These are phyloP conservation scores for Wickerhamiella musiphila DNA, from an alignment of 805 yeast species.

Conservation along the genomic window DNA sequence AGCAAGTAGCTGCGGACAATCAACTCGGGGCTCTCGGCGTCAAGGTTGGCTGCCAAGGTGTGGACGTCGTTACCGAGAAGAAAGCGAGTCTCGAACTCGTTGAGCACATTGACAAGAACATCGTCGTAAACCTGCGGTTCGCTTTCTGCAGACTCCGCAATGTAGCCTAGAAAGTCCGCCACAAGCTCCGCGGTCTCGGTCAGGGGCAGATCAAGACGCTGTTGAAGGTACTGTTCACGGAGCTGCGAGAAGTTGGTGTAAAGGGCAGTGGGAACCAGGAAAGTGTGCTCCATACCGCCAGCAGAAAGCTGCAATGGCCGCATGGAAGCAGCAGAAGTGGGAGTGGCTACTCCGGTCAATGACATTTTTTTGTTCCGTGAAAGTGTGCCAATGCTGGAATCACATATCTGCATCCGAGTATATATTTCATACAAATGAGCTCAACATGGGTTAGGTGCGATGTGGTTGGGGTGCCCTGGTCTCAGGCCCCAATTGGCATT, in stretches of 20 bases:
- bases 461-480: too few relatives aligned
- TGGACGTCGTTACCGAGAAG: slow-evolving; percentile 70
- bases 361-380: slow-evolving; percentile 9
- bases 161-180: slow-evolving; percentile 58
- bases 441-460: too few relatives aligned
- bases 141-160: slow-evolving; percentile 22
- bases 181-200: slow-evolving; percentile 70
- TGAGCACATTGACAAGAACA: slow-evolving; percentile 49
- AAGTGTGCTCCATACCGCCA: slow-evolving; percentile 75
- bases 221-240: slow-evolving; percentile 53
- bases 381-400: too few relatives aligned
- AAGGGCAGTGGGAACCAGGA: slow-evolving; percentile 68
- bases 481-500: too few relatives aligned
- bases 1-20: slow-evolving; percentile 65
- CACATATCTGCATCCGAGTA: too few relatives aligned
- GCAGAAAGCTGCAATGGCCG: slow-evolving; percentile 76
- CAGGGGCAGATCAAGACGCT: slow-evolving; percentile 27
- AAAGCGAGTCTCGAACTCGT: slow-evolving; percentile 74
- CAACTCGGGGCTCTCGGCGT: slow-evolving; percentile 48
- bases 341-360: slow-evolving; percentile 27
- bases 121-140: slow-evolving; percentile 43
- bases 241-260: slow-evolving; percentile 73
- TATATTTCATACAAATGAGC: too few relatives aligned
- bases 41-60: slow-evolving; percentile 59
- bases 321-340: slow-evolving; percentile 31